Evolutionary conservation across 148 eudicot species (phyloP).

Genomic region (Camellia lanceoleosa): DNA sequence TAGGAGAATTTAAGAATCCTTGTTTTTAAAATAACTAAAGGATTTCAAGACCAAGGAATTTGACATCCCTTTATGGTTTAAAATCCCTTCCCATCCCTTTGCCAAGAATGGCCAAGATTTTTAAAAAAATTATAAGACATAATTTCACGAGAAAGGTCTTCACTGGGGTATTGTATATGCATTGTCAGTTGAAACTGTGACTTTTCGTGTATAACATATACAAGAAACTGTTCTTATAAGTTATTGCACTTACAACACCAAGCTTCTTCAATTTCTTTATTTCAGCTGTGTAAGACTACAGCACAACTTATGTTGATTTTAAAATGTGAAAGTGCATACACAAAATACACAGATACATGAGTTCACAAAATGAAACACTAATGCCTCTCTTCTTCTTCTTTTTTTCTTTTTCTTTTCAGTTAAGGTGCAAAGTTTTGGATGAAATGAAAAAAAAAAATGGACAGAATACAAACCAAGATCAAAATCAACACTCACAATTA

Average conservation of each 20-base stretch:
- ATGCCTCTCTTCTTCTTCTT: not conserved
- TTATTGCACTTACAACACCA: not conserved
- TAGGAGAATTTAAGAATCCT: not conserved
- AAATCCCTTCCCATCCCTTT: not conserved
- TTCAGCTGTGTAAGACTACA: not conserved
- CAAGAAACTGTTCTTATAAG: not conserved
- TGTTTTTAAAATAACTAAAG: no score
- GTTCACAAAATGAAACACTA: not conserved
- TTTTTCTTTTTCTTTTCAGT: not conserved
- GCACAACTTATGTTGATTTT: not conserved
- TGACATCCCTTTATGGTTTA: not conserved
- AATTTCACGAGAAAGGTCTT: not conserved
- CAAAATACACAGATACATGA: not conserved
- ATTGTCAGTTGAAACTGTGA: not conserved
- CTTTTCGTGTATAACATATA: not conserved
- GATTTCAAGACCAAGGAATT: not conserved
- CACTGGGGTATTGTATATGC: not conserved
- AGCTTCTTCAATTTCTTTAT: not conserved
- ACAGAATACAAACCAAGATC: not conserved
- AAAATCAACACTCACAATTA: constrained; percentile 29
- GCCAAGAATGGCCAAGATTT: not conserved
- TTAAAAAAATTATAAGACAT: not conserved
- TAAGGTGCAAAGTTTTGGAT: not conserved
- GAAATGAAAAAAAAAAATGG: not conserved
- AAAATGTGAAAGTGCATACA: not conserved